phyloP scores from a whole-genome alignment of 2,329 filamentous ascomycete species.

The Plectosphaerella cucumerina region DNA sequence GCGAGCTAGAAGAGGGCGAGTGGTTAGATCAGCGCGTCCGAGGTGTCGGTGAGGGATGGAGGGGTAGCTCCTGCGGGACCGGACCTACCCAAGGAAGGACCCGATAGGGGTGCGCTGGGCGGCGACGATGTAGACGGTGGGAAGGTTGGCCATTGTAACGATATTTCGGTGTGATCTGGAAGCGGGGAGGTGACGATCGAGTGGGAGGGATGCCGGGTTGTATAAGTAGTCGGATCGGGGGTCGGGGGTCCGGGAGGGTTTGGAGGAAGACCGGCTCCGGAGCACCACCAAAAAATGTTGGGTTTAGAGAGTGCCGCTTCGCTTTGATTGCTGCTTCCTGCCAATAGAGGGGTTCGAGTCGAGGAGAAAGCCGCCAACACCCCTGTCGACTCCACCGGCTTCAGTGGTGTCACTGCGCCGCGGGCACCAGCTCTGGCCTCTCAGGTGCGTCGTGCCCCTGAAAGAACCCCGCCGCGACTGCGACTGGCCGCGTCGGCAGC shows the following conservation, averaged over 20 bases:
- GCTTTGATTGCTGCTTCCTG: not conserved
- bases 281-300: slow-evolving; percentile 1
- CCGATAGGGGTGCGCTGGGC: slow-evolving; percentile 86
- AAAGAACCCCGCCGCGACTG: not conserved
- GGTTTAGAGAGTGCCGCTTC: not conserved
- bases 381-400: not conserved
- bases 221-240: too few relatives aligned
- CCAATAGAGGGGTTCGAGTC: not conserved
- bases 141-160: slow-evolving; percentile 68
- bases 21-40: slow-evolving; percentile 5
- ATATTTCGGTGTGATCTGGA: not conserved
- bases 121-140: slow-evolving; percentile 94
- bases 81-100: slow-evolving; percentile 82
- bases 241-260: not conserved
- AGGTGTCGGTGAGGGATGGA: slow-evolving; percentile 9
- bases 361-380: not conserved
- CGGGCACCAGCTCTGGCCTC: too few relatives aligned
- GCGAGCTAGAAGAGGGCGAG: slow-evolving; percentile 55
- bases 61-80: slow-evolving; percentile 20
- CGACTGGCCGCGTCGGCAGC: not conserved
- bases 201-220: too few relatives aligned
- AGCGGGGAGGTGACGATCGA: not conserved
- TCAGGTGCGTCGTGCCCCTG: not conserved
- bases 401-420: too few relatives aligned
- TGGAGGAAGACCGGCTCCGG: slow-evolving; percentile 1